Percentiles rank a stretch among this genome's conserved stretches.
Conservation (phyloP, 2,329 filamentous ascomycete genomes). For the Chalara sp. region DNA sequence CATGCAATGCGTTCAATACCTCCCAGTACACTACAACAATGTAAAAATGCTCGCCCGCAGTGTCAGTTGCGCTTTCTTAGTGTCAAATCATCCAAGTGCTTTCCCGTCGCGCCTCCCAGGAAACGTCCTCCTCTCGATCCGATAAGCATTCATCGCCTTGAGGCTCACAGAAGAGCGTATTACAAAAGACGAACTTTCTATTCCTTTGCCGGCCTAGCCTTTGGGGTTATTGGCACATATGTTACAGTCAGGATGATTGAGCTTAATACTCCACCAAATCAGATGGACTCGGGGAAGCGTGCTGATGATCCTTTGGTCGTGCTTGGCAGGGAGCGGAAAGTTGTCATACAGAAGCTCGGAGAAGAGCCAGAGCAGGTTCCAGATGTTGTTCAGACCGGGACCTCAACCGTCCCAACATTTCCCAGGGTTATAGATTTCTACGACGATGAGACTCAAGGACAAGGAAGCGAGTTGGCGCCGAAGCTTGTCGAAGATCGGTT, state of each 20-base stretch:
- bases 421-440: conserved; percentile 22
- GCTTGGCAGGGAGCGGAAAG: conserved; percentile 22
- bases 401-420: conserved; percentile 24
- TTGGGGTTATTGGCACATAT: conserved; percentile 26
- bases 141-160: conserved; percentile 23
- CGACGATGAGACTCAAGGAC: conserved; percentile 14
- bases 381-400: conserved; percentile 24
- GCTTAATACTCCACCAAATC: conserved; percentile 11
- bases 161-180: conserved; percentile 17
- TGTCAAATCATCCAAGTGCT: not conserved
- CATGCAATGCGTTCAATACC: not conserved
- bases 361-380: conserved; percentile 33
- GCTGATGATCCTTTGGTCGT: conserved; percentile 21
- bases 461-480: conserved; percentile 2
- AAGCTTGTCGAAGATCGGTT: conserved; percentile 18
- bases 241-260: conserved; percentile 23
- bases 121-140: conserved; percentile 13
- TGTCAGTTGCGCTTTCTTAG: not conserved
- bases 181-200: conserved; percentile 26
- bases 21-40: not conserved
- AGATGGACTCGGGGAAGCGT: conserved; percentile 15
- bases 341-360: conserved; percentile 22
- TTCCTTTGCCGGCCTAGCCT: conserved; percentile 18
- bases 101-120: conserved; percentile 3
- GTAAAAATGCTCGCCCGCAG: not conserved